phyloP scores from a whole-genome alignment of 2,329 filamentous ascomycete species.

The Beauveria asiatica region DNA sequence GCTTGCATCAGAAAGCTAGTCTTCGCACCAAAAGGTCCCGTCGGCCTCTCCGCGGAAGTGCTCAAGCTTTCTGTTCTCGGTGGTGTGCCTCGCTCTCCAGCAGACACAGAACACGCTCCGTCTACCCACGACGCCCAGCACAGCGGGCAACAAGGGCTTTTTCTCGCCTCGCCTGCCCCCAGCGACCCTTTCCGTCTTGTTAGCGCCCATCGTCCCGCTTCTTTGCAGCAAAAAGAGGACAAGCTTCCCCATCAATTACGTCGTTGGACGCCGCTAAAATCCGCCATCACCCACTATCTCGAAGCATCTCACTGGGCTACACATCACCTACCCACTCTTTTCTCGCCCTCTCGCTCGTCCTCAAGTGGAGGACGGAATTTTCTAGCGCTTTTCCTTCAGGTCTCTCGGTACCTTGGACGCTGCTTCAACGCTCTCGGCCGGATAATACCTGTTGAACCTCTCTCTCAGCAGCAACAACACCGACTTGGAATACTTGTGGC shows the following conservation, averaged over 20 bases:
- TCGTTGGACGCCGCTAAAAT: conserved; percentile 9
- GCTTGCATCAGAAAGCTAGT: conserved; percentile 5
- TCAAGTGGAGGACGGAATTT: not conserved
- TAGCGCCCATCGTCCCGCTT: conserved; percentile 8
- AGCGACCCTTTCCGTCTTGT: not conserved
- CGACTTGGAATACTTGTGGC: not conserved
- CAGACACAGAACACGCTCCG: not conserved
- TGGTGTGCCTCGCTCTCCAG: not conserved
- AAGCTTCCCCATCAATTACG: conserved; percentile 10
- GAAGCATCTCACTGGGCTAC: conserved; percentile 7
- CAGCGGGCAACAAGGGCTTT: not conserved
- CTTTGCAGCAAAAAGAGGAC: not conserved
- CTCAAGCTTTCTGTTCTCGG: not conserved
- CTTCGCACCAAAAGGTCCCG: not conserved
- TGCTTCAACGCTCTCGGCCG: not conserved
- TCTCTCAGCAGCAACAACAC: not conserved
- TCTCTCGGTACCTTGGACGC: not conserved
- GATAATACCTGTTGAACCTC: not conserved
- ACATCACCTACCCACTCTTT: conserved; percentile 2
- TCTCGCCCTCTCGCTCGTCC: not conserved
- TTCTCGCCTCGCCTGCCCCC: conserved; percentile 1
- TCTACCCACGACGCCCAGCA: not conserved
- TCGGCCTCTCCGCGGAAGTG: conserved; percentile 7
- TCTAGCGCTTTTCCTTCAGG: not conserved
- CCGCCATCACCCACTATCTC: conserved; percentile 9